A percentile compares a stretch with the other conserved stretches of the same genome.
phyloP scores from a whole-genome alignment of 2,329 filamentous ascomycete genomes.

The Curvularia eragrostidis region DNA sequence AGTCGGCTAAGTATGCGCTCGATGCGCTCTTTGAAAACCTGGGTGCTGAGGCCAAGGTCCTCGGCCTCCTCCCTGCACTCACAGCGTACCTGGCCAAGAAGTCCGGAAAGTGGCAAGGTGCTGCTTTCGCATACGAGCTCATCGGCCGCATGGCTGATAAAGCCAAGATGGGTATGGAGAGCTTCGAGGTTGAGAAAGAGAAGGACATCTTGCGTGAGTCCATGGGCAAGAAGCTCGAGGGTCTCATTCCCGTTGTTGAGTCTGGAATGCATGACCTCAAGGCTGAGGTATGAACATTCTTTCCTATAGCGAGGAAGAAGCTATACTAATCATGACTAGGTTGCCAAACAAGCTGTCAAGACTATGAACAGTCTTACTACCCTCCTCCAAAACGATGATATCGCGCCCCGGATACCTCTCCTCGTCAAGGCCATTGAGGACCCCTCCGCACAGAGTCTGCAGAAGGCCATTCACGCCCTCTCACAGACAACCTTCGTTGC shows the following conservation, averaged over 20 bases:
- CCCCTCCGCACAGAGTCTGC: slow-evolving; percentile 83
- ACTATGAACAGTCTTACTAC: slow-evolving; percentile 91
- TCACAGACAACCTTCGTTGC: slow-evolving; percentile 99
- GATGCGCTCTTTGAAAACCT: slow-evolving; percentile 85
- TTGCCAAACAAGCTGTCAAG: slow-evolving; percentile 82
- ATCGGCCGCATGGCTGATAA: slow-evolving; percentile 95
- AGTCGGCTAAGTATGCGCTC: slow-evolving; percentile 91
- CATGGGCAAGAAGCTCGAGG: slow-evolving; percentile 87
- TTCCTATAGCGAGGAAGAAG: slow-evolving; percentile 50
- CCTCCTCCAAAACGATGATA: slow-evolving; percentile 95
- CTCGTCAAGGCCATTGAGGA: slow-evolving; percentile 95
- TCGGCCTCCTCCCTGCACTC: slow-evolving; percentile 80
- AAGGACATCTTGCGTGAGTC: slow-evolving; percentile 90
- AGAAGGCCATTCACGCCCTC: slow-evolving; percentile 95
- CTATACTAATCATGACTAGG: slow-evolving; percentile 43
- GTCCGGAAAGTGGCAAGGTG: slow-evolving; percentile 96
- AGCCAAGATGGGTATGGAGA: slow-evolving; percentile 83
- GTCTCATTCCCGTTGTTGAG: slow-evolving; percentile 89
- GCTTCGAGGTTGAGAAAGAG: slow-evolving; percentile 81
- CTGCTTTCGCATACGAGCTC: slow-evolving; percentile 82
- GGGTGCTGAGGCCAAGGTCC: slow-evolving; percentile 80
- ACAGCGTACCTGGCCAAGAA: slow-evolving; percentile 78
- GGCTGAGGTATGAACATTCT: slow-evolving; percentile 60
- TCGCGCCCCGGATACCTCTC: slow-evolving; percentile 87
- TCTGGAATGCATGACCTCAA: slow-evolving; percentile 97